Evolutionary conservation across 2,329 filamentous ascomycete genomes (phyloP), one percentile per base, ranked within the genome.

Genomic region (Tothia fuscella): DNA sequence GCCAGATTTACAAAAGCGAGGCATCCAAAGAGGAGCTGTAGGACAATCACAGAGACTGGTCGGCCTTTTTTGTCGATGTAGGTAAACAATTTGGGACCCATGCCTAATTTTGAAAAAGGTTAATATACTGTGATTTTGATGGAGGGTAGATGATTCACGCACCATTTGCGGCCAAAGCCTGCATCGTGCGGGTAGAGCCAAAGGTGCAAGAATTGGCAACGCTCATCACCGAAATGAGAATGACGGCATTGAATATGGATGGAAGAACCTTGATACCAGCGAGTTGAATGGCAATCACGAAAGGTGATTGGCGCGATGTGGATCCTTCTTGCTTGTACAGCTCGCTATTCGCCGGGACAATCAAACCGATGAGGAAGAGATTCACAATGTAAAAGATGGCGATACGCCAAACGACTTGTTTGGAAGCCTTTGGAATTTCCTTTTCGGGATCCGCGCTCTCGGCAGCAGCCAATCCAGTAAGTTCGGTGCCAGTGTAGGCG

Each of bases 11-110:
- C 72, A 65, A 82, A 95, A 31, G 80, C 74, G 6, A 95, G 68
- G 25, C 89, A 67, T 24, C 88, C 85, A 44, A 91, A 57, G 4
- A 60, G 51, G 1, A 80, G 78, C 3, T 85, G 74, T 42, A 86
- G 54, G 6, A 68, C 48, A 50, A 94, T 87, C 38, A 85, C 76
- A 31, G 78, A 71, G 5, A 93, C 70, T 9, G 82, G 88, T 9
- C 88, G 82, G 26, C 88, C 88, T 49, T 80, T 76, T 37, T 80
- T 79, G 64, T 89, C 88, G 53, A 91, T 78, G 61, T 89, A 94
- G 46, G 76, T 76, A 25, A 94, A 68, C 49, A 88, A 67, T 48
- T 67, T 71, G 6, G 88, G 87, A 0, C 84, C 87, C 57, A 91
- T 86, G 43, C 78, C 74, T 38, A 14, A 10, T 10, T 14, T 10